phyloP scores from a whole-genome alignment of 2,329 filamentous ascomycete species.

The Rhynchosporium agropyri region DNA sequence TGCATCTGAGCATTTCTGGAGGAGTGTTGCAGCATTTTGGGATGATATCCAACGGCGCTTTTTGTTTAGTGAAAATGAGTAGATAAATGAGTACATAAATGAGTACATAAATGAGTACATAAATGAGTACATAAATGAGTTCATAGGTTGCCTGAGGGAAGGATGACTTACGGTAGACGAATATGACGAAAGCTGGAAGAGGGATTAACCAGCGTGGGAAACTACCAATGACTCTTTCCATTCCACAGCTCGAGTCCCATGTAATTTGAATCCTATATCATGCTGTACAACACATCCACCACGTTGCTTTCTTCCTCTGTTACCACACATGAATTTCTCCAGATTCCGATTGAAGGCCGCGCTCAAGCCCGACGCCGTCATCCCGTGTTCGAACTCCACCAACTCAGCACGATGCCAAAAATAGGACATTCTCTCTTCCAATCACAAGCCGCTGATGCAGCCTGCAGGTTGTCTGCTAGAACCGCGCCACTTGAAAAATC shows the following conservation, averaged over 20 bases:
- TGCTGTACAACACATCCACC: conserved; percentile 4
- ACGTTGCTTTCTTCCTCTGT: not conserved
- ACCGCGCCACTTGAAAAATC: conserved; percentile 18
- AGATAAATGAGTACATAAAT: not conserved
- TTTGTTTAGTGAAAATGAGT: not conserved
- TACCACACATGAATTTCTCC: conserved; percentile 14
- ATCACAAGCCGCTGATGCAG: conserved; percentile 10
- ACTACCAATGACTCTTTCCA: not conserved
- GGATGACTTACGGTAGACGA: not conserved
- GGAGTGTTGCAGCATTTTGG: conserved; percentile 29
- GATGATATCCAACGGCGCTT: conserved; percentile 34
- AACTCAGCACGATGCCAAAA: conserved; percentile 11
- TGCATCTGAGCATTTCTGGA: conserved; percentile 28
- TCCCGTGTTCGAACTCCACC: conserved; percentile 8
- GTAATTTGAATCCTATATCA: not conserved
- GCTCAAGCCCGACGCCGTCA: conserved; percentile 9
- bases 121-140: conserved; percentile 4
- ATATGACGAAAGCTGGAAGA: not conserved
- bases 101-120: not conserved
- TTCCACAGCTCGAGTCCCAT: not conserved
- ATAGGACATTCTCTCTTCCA: conserved; percentile 16
- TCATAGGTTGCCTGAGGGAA: not conserved
- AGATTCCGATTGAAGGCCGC: not conserved
- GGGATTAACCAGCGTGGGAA: not conserved
- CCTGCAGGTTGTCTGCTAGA: not conserved